Evolutionary conservation across 306 rosid genomes (phyloP).

Genomic region (Echinosophora koreensis): DNA sequence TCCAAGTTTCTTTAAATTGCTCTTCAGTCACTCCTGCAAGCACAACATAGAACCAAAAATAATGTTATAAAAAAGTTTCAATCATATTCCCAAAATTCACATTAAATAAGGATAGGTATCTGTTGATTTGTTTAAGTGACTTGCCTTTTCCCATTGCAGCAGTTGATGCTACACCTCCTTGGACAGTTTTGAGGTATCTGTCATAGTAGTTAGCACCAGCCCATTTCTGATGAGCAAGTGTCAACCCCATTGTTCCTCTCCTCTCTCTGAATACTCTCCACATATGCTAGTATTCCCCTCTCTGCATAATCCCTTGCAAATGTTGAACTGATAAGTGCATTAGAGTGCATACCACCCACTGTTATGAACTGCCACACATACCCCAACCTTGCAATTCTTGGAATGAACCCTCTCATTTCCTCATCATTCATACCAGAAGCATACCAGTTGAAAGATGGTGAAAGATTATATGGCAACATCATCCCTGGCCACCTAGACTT

Average conservation of each 20-base stretch:
- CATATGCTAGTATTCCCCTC: constrained; percentile 94
- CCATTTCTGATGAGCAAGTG: constrained; percentile 97
- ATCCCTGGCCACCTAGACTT: constrained; percentile 63
- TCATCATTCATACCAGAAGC: constrained; percentile 90
- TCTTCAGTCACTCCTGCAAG: constrained; percentile 93
- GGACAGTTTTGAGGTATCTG: constrained; percentile 91
- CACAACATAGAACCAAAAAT: neutral
- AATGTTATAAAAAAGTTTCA: neutral
- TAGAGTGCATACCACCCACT: constrained; percentile 87
- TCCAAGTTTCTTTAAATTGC: constrained; percentile 92
- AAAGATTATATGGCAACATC: constrained; percentile 85
- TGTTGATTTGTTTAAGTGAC: constrained; percentile 3
- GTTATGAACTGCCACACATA: constrained; percentile 95
- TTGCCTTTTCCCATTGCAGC: constrained; percentile 99
- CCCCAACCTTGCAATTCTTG: constrained; percentile 80
- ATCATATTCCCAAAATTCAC: neutral
- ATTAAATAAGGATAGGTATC: neutral
- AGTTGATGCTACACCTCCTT: constrained; percentile 93
- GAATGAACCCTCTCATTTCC: constrained; percentile 84
- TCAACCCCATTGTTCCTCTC: constrained; percentile 93
- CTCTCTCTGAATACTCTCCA: constrained; percentile 93
- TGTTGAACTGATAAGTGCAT: constrained; percentile 77
- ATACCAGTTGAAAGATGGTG: constrained; percentile 98
- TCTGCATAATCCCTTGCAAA: constrained; percentile 83
- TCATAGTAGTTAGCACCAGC: constrained; percentile 96